Percentiles rank a stretch among this genome's conserved stretches.
These are phyloP conservation scores for Rhizopogon rudus DNA, from an alignment of 768 basidiomycete species.

Conservation along the genomic window DNA sequence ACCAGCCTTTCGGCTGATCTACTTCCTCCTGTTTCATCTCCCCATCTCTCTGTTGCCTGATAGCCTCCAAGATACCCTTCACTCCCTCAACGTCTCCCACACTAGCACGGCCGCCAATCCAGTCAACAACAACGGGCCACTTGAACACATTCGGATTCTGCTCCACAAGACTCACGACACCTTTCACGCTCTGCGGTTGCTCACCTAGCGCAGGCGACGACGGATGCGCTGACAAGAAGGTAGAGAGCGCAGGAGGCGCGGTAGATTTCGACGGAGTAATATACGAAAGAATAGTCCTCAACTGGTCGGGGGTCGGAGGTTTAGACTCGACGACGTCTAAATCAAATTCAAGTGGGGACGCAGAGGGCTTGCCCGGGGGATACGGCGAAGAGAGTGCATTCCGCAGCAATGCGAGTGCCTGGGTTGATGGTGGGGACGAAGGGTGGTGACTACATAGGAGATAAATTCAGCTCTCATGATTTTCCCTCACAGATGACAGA, in stretches of 20 bases:
- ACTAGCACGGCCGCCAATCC: conserved; percentile 59
- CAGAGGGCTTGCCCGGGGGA: conserved; percentile 43
- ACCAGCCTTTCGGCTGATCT: conserved; percentile 52
- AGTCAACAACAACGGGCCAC: conserved; percentile 81
- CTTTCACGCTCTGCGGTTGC: conserved; percentile 36
- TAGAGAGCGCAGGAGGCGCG: conserved; percentile 23
- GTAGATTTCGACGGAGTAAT: conserved; percentile 30
- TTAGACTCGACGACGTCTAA: conserved; percentile 66
- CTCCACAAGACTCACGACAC: conserved; percentile 44
- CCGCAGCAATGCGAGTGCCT: conserved; percentile 56
- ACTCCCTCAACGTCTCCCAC: conserved; percentile 70
- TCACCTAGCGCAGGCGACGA: conserved; percentile 32
- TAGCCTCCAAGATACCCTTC: conserved; percentile 55
- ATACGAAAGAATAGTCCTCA: conserved; percentile 63
- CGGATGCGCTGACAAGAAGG: conserved; percentile 63
- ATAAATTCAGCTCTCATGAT: background rate
- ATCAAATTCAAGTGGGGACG: conserved; percentile 58
- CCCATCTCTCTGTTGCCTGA: conserved; percentile 65
- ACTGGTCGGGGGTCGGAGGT: conserved; percentile 63
- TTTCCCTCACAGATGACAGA: background rate
- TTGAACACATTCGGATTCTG: conserved; percentile 59
- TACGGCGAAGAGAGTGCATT: conserved; percentile 57
- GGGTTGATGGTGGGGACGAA: conserved; percentile 56
- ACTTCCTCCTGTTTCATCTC: conserved; percentile 42
- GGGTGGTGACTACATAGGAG: conserved; percentile 50